Base-by-base conservation (phyloP, 495 filamentous ascomycete species). In the Neurospora pannonica region DNA sequence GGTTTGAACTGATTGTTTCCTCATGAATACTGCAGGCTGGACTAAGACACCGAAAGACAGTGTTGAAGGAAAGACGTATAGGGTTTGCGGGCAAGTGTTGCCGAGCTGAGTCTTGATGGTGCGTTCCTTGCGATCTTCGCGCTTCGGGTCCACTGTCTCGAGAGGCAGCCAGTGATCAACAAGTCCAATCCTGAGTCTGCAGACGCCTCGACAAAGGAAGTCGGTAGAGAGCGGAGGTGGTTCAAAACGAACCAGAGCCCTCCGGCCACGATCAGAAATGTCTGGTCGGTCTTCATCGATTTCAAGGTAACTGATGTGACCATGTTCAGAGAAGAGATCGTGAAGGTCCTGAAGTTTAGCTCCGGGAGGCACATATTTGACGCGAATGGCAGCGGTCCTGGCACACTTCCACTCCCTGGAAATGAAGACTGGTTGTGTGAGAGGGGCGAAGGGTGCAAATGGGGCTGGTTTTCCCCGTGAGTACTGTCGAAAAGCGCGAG, bases 41-140 rank as follows among this genome's bases (percentile, higher is more conserved):
- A 83, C 74, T 76, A 89, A 84, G 28, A 92, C 74, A 1, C 90
- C 90, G 73, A 92, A 90, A 37, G 85, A 80, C 11, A 90, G 71
- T 4, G 75, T 73, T 1, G 71, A 19, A 8, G 83, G 81, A 7
- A 70, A 42, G 17, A 89, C 72, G 3, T 34, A 80, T 75, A 82
- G 71, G 10, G 69, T 70, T 24, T 69, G n/a, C 1, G 81, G 79
- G 73, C 83, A 84, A 6, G 28, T 28, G 48, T 77, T 79, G 0
- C 80, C 82, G 19, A 78, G 54, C 2, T 80, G 78, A 13, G 79
- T 77, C 17, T 37, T 77, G 38, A 82, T 31, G 0, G 37, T 74
- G 4, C n/a, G 36, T 2, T 71, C 70, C 2, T 78, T 72, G 17
- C 6, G 5, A 9, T 31, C 28, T 8, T 67, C 54, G 54, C 54